Base-by-base conservation (phyloP, 768 basidiomycete genomes). In the Calocera viscosa region DNA sequence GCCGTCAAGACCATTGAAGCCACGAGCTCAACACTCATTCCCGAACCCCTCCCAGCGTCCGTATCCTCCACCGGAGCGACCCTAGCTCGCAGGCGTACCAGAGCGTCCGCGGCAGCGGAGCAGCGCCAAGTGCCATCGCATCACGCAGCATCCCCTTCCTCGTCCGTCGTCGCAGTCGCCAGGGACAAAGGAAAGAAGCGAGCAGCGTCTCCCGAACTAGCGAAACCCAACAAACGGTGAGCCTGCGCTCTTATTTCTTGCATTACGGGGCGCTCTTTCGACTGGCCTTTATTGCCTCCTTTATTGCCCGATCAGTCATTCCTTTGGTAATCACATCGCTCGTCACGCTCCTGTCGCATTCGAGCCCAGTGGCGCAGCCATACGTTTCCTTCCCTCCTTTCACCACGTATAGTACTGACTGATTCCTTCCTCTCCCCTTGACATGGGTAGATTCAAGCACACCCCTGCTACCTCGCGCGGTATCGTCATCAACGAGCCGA, bases 61-160 rank as follows among this genome's bases (percentile, higher is more conserved):
- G 5, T 5, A 60, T 60, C 53, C 8, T 28, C 53, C 3, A 30
- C 53, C 14, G 53, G 53, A 28, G 30, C 26, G 30, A 28, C 53
- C 14, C 26, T 60, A 2, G 30, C 11, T 19, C 53, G 53, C 30
- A 26, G 53, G 30, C 53, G 53, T 28, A 60, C 53, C 14, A 60
- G 53, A 60, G 53, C 53, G 8, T 60, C 53, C 24, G 53, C 30
- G 53, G 53, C 53, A 60, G 53, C 53, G 24, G 53, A 60, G 53
- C 53, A 60, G 53, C 53, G 8, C 30, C 30, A 28, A 60, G 53
- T 22, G 11, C 53, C 11, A 16, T 22, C 53, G 10, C 26, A 26
- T 32, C 53, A 22, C 26, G 53, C 14, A 22, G 24, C 53, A 30
- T 60, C 53, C 7, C 53, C 53, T 10, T 60, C 53, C 14, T 60